Base-by-base conservation (phyloP, 2,329 filamentous ascomycete species). In the Pyrenochaeta sp. region DNA sequence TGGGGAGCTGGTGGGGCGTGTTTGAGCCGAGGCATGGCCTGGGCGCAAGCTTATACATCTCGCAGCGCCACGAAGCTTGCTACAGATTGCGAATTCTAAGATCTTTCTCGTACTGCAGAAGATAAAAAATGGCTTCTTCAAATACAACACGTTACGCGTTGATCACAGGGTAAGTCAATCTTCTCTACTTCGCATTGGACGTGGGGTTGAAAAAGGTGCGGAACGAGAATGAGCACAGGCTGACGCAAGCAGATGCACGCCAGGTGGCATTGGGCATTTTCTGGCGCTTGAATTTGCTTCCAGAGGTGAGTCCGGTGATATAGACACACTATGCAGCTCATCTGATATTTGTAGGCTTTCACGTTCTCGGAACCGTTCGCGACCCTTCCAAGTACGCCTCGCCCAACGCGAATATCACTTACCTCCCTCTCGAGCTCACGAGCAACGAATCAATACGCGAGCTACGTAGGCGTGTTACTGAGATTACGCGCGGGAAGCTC, bases 351-450 rank as follows among this genome's bases (percentile, higher is more conserved):
- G 11, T 51, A 73, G 83, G 83, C 45, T 75, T 83, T 51, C 79
- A 81, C 20, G 85, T 88, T 48, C 81, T 87, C 49, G 84, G 83
- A 11, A 86, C 84, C 3, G 84, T 84, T 11, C 80, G 85, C 62
- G 76, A 82, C 49, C 76, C 79, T 33, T 71, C 73, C 15, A 77
- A 78, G 40, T 79, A 86, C 60, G 66, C 77, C 29, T 79, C 84
- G 12, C 77, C 76, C 15, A 71, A 75, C n/a, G 60, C 78, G 4
- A 82, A 80, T 4, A 82, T 87, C 55, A 82, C 84, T 43, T 84
- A 82, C 9, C 66, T 86, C 21, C 75, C 79, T 29, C 76, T 87
- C 31, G 83, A 84, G 55, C 83, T 85, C 45, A 81, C 82, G 51
- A 73, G 77, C 27, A 69, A 75, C 17, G 74, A 78, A n/a, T 83